Evolutionary conservation across 2,329 filamentous ascomycete genomes (phyloP), one percentile per base, ranked within the genome.

Genomic region (Nothophoma quercina): DNA sequence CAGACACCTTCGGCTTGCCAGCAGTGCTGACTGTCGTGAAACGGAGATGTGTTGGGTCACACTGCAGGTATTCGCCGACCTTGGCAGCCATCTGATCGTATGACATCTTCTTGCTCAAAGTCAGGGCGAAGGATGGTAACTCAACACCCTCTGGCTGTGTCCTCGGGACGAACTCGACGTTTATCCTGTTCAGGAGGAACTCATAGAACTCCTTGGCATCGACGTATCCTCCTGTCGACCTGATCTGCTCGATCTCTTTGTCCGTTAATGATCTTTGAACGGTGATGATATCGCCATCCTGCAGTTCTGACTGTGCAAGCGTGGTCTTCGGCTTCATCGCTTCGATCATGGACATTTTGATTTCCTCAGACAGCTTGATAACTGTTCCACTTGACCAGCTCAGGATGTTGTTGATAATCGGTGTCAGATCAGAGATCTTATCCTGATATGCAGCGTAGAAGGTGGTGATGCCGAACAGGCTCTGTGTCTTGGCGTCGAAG

Each of bases 311-410:
- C 54, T 90, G 87, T 61, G 92, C 90, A 54, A 99, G 82, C 0
- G 92, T 91, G 69, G 91, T 87, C 77, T 96, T 98, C 0, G 88
- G 84, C 76, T 97, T 98, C 80, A 99, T 88, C 6, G 85, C 83
- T 70, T 99, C 96, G 62, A 99, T 96, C 93, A 98, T 98, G 55
- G 87, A 90, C 43, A 93, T 92, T 77, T 98, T 99, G 77, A 99
- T 98, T 79, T 99, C 95, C 82, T 99, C 95, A 78, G 88, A 98
- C 18, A 99, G 83, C 64, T 84, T 82, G 55, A 89, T 84, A 3
- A 85, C 80, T 4, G 89, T 84, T 58, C 89, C 91, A 1, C 89
- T 83, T 19, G 89, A 84, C 93, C 95, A 98, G 10, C 85, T 84
- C 91, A 98, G 95, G 70, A 88, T 85, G 64, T 89, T 86, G 51